Base-by-base conservation (phyloP, 129 eudicot species). In the Arctium lappa region DNA sequence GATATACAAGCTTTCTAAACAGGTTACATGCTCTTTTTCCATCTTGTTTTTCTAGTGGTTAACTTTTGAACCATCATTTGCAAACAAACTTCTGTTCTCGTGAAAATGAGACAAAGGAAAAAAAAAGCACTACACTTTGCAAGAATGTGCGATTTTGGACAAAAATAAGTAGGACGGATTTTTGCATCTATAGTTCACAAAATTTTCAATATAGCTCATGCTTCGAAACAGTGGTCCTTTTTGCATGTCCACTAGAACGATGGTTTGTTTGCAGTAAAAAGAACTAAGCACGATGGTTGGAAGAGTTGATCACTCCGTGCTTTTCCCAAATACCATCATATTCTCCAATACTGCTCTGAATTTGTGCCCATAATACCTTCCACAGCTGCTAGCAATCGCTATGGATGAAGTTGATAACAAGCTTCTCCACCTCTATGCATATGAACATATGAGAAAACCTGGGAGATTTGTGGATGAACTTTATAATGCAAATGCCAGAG, bases 1-100 rank as follows among this genome's bases (percentile, higher is more conserved):
- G 85, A 90, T 95, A 71, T 91, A 85, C 80, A 95, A 89, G 84
- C 89, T 95, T 78, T 91, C 95, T 76, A 95, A 93, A 82, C 99
- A 90, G 99, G 99, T 95, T 32, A 73, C 3, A 37, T 69, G 2
- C 74, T 66, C 38, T 60, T 79, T 53, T 77, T 65, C 69, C 74
- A 46, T 60, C 63, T 27, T 42, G 46, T 60, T 12, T 16, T 48
- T 44, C 9, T 68, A 8, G 33, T 2, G 42, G 36, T 53, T 53
- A 53, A 46, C 12, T 30, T 75, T 75, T 27, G 38, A 22, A 46
- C 18, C 69, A 76, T 76, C 60, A 18, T 60, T 60, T 60, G 30
- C 37, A 50, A 10, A 32, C 53, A 70, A 69, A 44, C 68, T 22
- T 34, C n/a, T 8, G 10, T 32, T 70, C 76, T 34, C 11, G 29